Base-by-base conservation (phyloP, 2,329 filamentous ascomycete species). In the Bisporella sp. region DNA sequence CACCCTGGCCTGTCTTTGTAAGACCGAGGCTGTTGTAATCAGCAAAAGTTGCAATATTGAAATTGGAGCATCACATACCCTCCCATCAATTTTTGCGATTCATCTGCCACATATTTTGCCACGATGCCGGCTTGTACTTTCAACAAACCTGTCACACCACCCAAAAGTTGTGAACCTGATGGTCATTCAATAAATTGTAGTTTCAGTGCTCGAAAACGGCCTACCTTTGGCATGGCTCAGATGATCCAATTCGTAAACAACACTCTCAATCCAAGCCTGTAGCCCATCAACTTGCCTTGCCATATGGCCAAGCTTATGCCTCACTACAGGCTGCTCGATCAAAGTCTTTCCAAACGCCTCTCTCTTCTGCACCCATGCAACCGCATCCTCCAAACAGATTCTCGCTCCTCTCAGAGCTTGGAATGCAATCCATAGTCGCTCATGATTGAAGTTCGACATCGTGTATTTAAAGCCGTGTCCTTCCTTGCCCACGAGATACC, bases 241-340 rank as follows among this genome's bases (percentile, higher is more conserved):
- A 50, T 56, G 49, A 9, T 56, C 54, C 33, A 55, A 31, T 41
- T 57, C 57, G 49, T 54, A 77, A 4, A 76, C 75, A 3, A 82
- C 67, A 59, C 81, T 77, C 58, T 83, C 79, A 49, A 82, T 64
- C 70, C 78, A 82, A 0, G 77, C 74, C 66, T 77, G 80, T 46
- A 79, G 74, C 0, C 74, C 73, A 55, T 82, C 79, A 11, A 83
- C 71, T 52, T 76, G 72, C 7, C 76, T 69, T 0, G 75, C 78
- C 32, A 82, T 69, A 32, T 74, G 76, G n/a, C 74, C 73, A 28
- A 83, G 68, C 59, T 82, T 82, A 35, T 74, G 67, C n/a, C 75
- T 71, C 45, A 83, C 82, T 44, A 79, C 75, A 49, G 82, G 78
- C 56, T 76, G 75, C 8, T 72, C 62, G 46, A 81, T 74, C 4